A percentile compares a stretch with the other conserved stretches of the same genome.
These are phyloP conservation scores for Rosa chinensis DNA, from an alignment of 306 rosid genomes.

Conservation along the genomic window DNA sequence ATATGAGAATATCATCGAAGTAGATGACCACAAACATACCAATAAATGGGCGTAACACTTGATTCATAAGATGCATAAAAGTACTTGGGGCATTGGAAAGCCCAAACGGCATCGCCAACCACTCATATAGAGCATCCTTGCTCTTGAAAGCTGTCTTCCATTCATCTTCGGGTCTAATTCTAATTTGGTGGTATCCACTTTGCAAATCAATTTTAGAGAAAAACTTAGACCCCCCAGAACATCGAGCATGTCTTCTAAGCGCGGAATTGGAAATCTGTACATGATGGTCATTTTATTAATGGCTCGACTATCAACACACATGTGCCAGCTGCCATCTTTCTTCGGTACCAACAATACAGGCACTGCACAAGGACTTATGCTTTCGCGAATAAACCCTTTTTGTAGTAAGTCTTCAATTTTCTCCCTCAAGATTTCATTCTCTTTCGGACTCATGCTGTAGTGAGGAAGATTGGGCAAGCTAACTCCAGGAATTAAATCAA, in stretches of 20 bases:
- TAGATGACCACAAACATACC: not conserved
- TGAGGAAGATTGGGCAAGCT: too few species aligned
- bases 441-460: too few species aligned
- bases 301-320: not conserved
- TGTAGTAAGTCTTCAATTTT: too few species aligned
- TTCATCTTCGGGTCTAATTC: not conserved
- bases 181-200: not conserved
- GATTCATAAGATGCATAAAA: not conserved
- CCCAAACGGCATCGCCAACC: not conserved
- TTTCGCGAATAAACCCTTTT: too few species aligned
- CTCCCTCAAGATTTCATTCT: too few species aligned
- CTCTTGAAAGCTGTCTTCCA: constrained; percentile 3
- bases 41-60: not conserved
- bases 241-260: not conserved
- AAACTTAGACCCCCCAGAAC: not conserved
- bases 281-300: not conserved
- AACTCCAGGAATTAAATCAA: too few species aligned
- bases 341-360: not conserved
- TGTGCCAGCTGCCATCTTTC: not conserved
- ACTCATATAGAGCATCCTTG: not conserved
- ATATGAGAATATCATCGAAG: not conserved
- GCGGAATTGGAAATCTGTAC: not conserved
- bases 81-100: not conserved
- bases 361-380: not conserved
- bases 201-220: not conserved